Base-by-base conservation (phyloP, 1,284 basidiomycete species). In the Boletellus dicymbophilus region DNA sequence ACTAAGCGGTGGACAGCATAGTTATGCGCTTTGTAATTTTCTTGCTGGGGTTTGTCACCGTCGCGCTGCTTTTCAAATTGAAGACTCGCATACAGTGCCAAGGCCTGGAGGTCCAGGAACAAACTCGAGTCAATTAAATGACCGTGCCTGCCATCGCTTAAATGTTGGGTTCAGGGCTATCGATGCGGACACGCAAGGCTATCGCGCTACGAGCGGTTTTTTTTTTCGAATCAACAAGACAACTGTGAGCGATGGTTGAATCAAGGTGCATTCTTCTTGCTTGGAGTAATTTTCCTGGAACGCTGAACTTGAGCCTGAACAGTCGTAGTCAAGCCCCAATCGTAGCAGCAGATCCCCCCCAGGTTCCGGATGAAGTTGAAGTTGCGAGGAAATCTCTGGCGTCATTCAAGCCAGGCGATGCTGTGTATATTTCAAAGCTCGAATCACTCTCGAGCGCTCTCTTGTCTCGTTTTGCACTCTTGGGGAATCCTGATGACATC, bases 371-470 rank as follows among this genome's bases (percentile, higher is more conserved):
- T 26, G 36, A 42, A n/a, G 52, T 63, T 22, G 55, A 53, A 28
- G 45, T 37, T 9, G 51, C 60, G 15, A 56, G 58, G 33, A 51
- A 59, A 36, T 37, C 20, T 21, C 20, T 62, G 22, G 40, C 49
- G 15, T 51, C 55, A 18, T 23, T 56, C 37, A 39, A 43, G 15
- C 37, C 46, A n/a, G 39, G 18, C 4, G 51, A 63, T 22, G 26
- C 22, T 9, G 33, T n/a, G 10, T 65, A 65, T 36, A 36, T 61
- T n/a, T 6, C 25, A 20, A 38, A 50, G 22, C 57, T 62, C 38
- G 34, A 49, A 15, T 12, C 12, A 13, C 41, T 60, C n/a, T 52
- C 51, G 2, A 25, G 21, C 26, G 21, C 28, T 4, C 59, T 63
- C 22, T 43, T 62, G 28, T 44, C 38, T 23, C 63, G 51, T 30